Evolutionary conservation across 305 asterid species (phyloP), one percentile per base, ranked within the genome.

Genomic region (Lippia alba): DNA sequence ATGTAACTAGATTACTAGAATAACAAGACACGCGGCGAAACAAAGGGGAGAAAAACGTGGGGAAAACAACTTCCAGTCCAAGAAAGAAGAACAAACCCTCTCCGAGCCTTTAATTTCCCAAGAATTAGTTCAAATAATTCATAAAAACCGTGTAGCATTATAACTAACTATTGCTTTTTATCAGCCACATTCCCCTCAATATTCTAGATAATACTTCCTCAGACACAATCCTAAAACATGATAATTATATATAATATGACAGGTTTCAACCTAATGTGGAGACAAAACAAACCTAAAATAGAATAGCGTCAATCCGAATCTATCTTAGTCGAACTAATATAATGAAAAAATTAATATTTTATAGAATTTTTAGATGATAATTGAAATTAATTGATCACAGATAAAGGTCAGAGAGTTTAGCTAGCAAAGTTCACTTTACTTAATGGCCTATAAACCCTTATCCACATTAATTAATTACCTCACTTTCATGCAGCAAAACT

Each of bases 401-500:
- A 77, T 72, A 72, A 24, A 72, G 74, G 39, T n/a, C 39, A 56
- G 58, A 56, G 58, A 64, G 50, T 56, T 72, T 68, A 67, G 48
- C 48, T 68, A 67, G 48, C 48, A 49, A 77, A 62, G 36, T 49
- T 48, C 34, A 5, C 19, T 77, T 70, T 56, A 66, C 15, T 57
- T 50, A 69, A 73, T 57, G 56, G 44, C 12, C 41, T 34, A 39
- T 8, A 70, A 70, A 74, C 17, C 58, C 62, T 54, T 67, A 36
- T 71, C 70, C 12, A 41, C 40, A 50, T 30, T 20, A 53, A 69
- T 67, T 62, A 60, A 66, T 64, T 70, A 34, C 77, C 66, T 75
- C 71, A 18, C 59, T 60, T 76, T 77, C 76, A 74, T 68, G 76
- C 74, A 61, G 70, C 67, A 62, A 64, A 68, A 11, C 39, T 64